Conservation (phyloP, 2,329 filamentous ascomycete genomes). For the Lasiodiplodia citricola region DNA sequence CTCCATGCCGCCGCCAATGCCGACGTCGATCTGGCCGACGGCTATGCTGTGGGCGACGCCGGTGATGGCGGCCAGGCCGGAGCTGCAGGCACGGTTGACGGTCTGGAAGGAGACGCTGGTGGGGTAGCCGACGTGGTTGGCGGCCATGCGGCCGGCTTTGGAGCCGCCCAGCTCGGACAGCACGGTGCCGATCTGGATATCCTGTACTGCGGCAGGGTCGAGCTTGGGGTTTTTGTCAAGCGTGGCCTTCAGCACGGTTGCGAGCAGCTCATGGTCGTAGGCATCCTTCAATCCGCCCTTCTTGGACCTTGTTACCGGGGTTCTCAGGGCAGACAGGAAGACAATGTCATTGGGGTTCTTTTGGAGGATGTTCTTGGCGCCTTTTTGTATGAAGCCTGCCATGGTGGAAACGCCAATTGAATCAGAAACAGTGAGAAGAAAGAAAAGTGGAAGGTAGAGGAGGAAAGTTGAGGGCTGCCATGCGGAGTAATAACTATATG, state of each 20-base stretch:
- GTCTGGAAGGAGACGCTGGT: conserved; percentile 79
- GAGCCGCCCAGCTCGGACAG: conserved; percentile 88
- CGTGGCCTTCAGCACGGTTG: conserved; percentile 69
- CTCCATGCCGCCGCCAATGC: conserved; percentile 90
- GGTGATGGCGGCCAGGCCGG: conserved; percentile 77
- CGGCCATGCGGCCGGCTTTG: conserved; percentile 90
- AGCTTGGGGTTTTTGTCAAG: conserved; percentile 75
- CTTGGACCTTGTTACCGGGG: conserved; percentile 81
- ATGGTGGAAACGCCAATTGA: conserved; percentile 36
- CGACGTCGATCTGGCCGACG: conserved; percentile 72
- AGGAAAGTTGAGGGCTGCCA: neutral
- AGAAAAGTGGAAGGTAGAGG: neutral
- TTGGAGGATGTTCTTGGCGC: conserved; percentile 75
- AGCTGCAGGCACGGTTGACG: conserved; percentile 85
- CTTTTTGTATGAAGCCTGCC: conserved; percentile 58
- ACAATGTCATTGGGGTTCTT: conserved; percentile 83
- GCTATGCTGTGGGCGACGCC: conserved; percentile 75
- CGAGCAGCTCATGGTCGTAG: conserved; percentile 87
- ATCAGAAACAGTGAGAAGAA: neutral
- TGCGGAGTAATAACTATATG: conserved; percentile 14
- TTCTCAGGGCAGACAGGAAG: conserved; percentile 88
- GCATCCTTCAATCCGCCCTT: conserved; percentile 85
- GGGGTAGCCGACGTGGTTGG: conserved; percentile 81
- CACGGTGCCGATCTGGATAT: conserved; percentile 86
- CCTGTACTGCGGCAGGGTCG: conserved; percentile 72